Conservation (phyloP, 495 filamentous ascomycete species). For the Penicillium salamii region DNA sequence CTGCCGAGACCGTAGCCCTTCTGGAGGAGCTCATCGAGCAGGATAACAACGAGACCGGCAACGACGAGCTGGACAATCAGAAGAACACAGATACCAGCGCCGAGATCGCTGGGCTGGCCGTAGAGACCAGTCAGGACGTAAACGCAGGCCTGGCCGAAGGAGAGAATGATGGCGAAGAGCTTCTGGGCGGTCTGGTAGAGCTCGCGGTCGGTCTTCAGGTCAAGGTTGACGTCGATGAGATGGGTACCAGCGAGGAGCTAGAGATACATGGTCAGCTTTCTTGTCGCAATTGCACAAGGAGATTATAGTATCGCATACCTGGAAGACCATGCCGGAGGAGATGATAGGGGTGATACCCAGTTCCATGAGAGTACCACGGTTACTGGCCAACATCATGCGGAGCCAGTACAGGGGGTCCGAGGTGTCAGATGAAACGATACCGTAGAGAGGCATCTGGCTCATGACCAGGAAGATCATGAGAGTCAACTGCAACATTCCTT, state of each 20-base stretch:
- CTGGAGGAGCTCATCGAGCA: slow-evolving; percentile 97
- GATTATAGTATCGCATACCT: slow-evolving; percentile 49
- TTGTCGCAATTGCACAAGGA: neutral
- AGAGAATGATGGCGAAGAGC: slow-evolving; percentile 96
- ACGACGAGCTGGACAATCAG: slow-evolving; percentile 95
- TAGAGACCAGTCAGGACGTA: slow-evolving; percentile 98
- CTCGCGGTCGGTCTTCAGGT: slow-evolving; percentile 99
- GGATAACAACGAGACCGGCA: slow-evolving; percentile 96
- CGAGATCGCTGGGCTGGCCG: slow-evolving; percentile 91
- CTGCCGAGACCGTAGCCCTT: slow-evolving; percentile 98
- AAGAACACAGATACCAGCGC: slow-evolving; percentile 95
- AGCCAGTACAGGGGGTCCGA: slow-evolving; percentile 99
- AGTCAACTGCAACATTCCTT: slow-evolving; percentile 60
- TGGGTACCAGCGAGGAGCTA: slow-evolving; percentile 96
- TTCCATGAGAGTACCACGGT: slow-evolving; percentile 98
- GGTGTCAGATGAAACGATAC: slow-evolving; percentile 93
- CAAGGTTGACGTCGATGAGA: slow-evolving; percentile 98
- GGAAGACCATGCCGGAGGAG: slow-evolving; percentile 99
- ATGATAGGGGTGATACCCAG: slow-evolving; percentile 99
- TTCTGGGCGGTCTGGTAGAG: slow-evolving; percentile 99
- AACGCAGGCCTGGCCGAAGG: slow-evolving; percentile 94
- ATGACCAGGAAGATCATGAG: slow-evolving; percentile 99
- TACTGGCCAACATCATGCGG: slow-evolving; percentile 99
- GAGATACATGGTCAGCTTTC: neutral
- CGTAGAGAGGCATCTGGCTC: slow-evolving; percentile 98